Percentiles rank a stretch among this genome's conserved stretches.
These are phyloP conservation scores for Bidens hawaiensis DNA, from an alignment of 140 eudicot genomes.

Conservation along the genomic window DNA sequence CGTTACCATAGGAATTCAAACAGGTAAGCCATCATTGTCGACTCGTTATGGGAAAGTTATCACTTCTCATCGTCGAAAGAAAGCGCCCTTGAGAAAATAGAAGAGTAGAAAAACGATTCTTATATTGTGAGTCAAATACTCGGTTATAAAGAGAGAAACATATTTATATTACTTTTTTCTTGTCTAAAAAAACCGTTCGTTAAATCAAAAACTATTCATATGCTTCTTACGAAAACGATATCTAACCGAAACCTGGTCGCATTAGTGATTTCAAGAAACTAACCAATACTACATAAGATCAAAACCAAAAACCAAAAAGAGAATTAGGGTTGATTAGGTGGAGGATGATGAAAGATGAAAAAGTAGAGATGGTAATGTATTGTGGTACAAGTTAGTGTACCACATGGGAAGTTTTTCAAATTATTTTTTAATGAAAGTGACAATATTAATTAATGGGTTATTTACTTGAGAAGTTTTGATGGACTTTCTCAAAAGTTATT, in stretches of 20 bases:
- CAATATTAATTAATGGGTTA: constrained; percentile 1
- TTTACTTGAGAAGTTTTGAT: constrained; percentile 7
- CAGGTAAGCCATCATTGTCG: background rate
- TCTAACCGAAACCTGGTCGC: background rate
- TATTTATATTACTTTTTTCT: too few species aligned
- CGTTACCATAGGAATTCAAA: background rate
- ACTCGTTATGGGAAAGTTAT: background rate
- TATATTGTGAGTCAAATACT: background rate
- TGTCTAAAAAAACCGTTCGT: too few species aligned
- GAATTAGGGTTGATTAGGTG: constrained; percentile 8
- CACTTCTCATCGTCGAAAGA: background rate
- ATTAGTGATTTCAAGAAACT: background rate
- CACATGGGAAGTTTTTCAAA: constrained; percentile 21
- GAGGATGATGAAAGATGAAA: constrained; percentile 20
- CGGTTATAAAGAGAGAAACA: too few species aligned
- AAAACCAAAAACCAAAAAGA: background rate
- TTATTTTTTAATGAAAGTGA: constrained; percentile 19
- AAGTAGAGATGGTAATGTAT: constrained; percentile 2
- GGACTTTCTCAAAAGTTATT: background rate
- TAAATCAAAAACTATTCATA: background rate
- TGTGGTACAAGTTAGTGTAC: constrained; percentile 22
- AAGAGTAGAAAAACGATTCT: background rate
- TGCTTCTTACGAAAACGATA: background rate
- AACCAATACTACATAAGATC: background rate
- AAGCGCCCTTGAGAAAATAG: background rate